Evolutionary conservation across 202 grass and related monocot species (phyloP).

Genomic region (Panicum virgatum): DNA sequence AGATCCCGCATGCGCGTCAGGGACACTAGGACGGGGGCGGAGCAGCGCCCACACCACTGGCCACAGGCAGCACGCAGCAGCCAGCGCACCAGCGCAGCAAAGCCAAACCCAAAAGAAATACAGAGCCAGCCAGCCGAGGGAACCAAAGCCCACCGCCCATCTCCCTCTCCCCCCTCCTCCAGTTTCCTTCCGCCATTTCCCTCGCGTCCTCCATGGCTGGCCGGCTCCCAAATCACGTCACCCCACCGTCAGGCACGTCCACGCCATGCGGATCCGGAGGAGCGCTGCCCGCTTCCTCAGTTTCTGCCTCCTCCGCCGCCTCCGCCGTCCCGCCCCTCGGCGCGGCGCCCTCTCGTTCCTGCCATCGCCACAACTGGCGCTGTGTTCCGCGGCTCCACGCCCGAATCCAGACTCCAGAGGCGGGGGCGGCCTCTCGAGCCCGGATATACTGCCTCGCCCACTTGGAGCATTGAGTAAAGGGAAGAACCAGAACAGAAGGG

Average conservation of each 20-base stretch:
- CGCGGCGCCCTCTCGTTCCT: background rate
- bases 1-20: too few relatives aligned
- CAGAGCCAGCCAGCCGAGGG: too few relatives aligned
- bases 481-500: conserved; percentile 29
- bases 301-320: conserved; percentile 11
- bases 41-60: too few relatives aligned
- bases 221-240: conserved; percentile 35
- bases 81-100: too few relatives aligned
- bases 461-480: background rate
- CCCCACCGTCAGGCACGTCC: too few relatives aligned
- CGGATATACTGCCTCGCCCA: too few relatives aligned
- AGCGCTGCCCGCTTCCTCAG: conserved; percentile 39
- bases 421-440: too few relatives aligned
- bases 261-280: conserved; percentile 57
- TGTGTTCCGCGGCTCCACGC: background rate
- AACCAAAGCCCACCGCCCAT: background rate
- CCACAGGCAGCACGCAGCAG: too few relatives aligned
- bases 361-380: background rate
- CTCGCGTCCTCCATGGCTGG: too few relatives aligned
- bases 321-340: background rate
- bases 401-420: background rate
- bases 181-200: too few relatives aligned
- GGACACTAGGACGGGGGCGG: too few relatives aligned
- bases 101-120: too few relatives aligned
- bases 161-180: background rate